These are phyloP conservation scores for Fusarium piperis DNA, from an alignment of 2,329 filamentous ascomycete species.

Conservation along the genomic window DNA sequence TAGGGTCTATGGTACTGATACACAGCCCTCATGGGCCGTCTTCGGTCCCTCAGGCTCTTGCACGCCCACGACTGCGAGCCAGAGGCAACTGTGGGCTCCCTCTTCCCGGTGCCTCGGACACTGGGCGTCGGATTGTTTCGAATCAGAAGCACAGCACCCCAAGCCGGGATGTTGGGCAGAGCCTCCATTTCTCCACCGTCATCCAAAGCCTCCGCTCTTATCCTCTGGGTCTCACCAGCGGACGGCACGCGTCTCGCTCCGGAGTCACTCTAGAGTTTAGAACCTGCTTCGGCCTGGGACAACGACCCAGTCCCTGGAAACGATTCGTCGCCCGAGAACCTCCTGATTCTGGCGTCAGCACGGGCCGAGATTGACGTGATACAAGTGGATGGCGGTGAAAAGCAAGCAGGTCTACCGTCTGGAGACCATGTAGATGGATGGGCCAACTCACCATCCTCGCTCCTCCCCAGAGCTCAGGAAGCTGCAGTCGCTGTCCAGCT, in stretches of 20 bases:
- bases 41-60: not conserved
- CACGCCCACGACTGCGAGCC: not conserved
- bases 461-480: constrained; percentile 85
- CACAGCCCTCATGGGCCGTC: constrained; percentile 13
- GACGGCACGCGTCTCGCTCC: constrained; percentile 3
- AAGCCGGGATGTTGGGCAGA: not conserved
- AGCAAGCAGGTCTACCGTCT: constrained; percentile 17
- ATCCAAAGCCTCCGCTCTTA: not conserved
- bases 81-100: not conserved
- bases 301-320: constrained; percentile 56
- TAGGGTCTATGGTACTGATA: constrained; percentile 13
- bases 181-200: not conserved
- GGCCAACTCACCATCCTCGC: constrained; percentile 78
- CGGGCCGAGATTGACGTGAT: constrained; percentile 12
- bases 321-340: constrained; percentile 66
- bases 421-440: constrained; percentile 1
- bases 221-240: not conserved
- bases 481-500: constrained; percentile 83
- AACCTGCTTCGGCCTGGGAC: constrained; percentile 42
- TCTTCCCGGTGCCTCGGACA: not conserved
- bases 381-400: constrained; percentile 10
- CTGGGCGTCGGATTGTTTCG: not conserved
- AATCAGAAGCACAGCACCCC: not conserved
- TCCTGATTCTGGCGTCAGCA: constrained; percentile 44
- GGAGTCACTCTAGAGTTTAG: constrained; percentile 45